Percentiles rank a stretch among this genome's conserved stretches.
These are phyloP conservation scores for Periconia macrospinosa DNA, from an alignment of 2,329 filamentous ascomycete genomes.

Conservation along the genomic window DNA sequence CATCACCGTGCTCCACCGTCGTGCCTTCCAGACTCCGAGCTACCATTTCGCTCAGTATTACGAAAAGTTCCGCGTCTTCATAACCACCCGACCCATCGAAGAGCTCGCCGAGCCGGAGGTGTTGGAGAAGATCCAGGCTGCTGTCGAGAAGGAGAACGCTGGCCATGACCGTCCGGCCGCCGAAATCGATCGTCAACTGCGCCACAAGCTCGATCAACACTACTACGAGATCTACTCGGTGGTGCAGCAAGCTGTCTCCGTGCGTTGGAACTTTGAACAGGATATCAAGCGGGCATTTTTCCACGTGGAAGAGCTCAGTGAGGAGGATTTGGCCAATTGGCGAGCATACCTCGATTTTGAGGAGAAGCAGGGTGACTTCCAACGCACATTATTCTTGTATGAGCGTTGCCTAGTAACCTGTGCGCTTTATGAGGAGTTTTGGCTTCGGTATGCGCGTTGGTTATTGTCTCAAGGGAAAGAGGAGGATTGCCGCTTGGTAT, in stretches of 20 bases:
- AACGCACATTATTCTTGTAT: conserved; percentile 79
- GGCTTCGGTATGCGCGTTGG: conserved; percentile 96
- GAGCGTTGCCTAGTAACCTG: conserved; percentile 92
- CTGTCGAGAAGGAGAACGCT: conserved; percentile 67
- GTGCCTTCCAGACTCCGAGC: conserved; percentile 87
- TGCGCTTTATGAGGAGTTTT: conserved; percentile 96
- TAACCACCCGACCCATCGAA: conserved; percentile 69
- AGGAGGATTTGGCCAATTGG: conserved; percentile 85
- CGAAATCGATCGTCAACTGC: conserved; percentile 82
- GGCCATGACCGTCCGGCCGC: conserved; percentile 63
- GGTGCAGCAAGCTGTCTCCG: conserved; percentile 85
- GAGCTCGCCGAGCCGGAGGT: conserved; percentile 73
- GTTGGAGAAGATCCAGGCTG: conserved; percentile 68
- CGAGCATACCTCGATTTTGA: conserved; percentile 96
- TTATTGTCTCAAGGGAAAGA: conserved; percentile 76
- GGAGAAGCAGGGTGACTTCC: conserved; percentile 77
- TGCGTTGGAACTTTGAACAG: conserved; percentile 92
- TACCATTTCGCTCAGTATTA: conserved; percentile 96
- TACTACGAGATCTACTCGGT: conserved; percentile 79
- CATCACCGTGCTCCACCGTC: conserved; percentile 80
- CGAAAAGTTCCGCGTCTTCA: conserved; percentile 78
- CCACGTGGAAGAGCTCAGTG: conserved; percentile 90
- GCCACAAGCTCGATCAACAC: conserved; percentile 75
- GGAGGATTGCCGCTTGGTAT: conserved; percentile 90
- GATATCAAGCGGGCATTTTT: conserved; percentile 97